A percentile compares a stretch with the other conserved stretches of the same genome.
Conservation (phyloP, 2,329 filamentous ascomycete species). For the Fusarium xyrophilum region DNA sequence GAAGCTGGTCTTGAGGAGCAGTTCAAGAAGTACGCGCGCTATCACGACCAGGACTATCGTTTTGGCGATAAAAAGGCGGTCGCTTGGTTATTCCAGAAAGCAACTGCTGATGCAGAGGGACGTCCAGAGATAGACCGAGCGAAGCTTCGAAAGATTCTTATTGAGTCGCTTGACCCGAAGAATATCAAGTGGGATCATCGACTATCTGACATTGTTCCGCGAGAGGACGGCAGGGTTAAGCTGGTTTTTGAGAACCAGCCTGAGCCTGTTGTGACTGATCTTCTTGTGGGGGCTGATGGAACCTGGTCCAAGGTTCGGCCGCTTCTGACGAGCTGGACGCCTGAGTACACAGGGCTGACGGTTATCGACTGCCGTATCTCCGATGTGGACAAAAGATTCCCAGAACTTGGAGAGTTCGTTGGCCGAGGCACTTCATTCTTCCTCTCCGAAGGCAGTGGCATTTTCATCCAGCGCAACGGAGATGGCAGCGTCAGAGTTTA, state of each 20-base stretch:
- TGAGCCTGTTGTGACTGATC: neutral
- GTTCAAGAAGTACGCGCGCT: neutral
- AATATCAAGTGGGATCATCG: neutral
- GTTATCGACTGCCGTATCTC: neutral
- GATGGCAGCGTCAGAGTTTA: neutral
- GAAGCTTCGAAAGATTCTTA: neutral
- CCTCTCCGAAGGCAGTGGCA: neutral
- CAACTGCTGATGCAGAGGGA: neutral
- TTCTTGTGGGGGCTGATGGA: neutral
- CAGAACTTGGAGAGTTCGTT: neutral
- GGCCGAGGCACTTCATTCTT: neutral
- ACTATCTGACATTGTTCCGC: neutral
- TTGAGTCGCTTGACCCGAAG: neutral
- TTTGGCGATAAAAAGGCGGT: neutral
- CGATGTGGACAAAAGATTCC: neutral
- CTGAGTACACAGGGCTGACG: neutral
- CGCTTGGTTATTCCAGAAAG: neutral
- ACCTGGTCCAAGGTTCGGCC: neutral
- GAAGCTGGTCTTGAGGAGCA: neutral
- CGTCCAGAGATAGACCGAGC: neutral
- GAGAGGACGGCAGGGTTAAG: neutral
- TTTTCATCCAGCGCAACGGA: neutral
- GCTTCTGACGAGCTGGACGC: neutral
- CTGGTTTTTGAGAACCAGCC: neutral
- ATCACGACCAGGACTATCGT: neutral